Percentiles rank a stretch among this genome's conserved stretches.
phyloP scores from a whole-genome alignment of 768 basidiomycete genomes.

The Pulveroboletus sp. region DNA sequence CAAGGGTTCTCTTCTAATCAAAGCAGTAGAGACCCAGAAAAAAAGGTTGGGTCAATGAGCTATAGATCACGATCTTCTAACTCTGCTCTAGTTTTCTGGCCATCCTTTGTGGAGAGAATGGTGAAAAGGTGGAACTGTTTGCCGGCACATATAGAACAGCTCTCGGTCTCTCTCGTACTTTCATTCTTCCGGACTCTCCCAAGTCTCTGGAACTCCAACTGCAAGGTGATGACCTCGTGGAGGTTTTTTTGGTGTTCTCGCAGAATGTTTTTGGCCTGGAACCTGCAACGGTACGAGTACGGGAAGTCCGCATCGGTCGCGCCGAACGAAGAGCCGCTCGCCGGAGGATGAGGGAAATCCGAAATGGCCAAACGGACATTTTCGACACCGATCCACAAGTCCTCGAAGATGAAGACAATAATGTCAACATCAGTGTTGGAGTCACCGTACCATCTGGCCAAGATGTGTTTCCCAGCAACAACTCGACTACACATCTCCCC shows the following conservation, averaged over 20 bases:
- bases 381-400: conserved; percentile 43
- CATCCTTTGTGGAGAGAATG: conserved; percentile 87
- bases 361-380: conserved; percentile 44
- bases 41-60: conserved; percentile 57
- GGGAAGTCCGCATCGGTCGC: conserved; percentile 87
- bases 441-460: conserved; percentile 49
- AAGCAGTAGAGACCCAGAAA: conserved; percentile 84
- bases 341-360: conserved; percentile 68
- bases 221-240: conserved; percentile 89
- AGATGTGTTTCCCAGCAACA: conserved; percentile 28
- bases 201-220: conserved; percentile 82
- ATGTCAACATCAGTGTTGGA: conserved; percentile 60
- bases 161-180: conserved; percentile 85
- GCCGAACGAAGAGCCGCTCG: conserved; percentile 84
- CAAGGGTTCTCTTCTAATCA: conserved; percentile 77
- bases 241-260: conserved; percentile 86
- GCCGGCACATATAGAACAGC: conserved; percentile 90
- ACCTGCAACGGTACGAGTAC: conserved; percentile 90
- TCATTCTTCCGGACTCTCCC: conserved; percentile 89
- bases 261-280: conserved; percentile 92
- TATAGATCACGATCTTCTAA: background rate
- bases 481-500: conserved; percentile 26
- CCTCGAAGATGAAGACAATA: conserved; percentile 48
- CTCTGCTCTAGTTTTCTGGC: conserved; percentile 67
- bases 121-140: conserved; percentile 91